phyloP scores from a whole-genome alignment of 306 rosid genomes.

The Casuarina equisetifolia region DNA sequence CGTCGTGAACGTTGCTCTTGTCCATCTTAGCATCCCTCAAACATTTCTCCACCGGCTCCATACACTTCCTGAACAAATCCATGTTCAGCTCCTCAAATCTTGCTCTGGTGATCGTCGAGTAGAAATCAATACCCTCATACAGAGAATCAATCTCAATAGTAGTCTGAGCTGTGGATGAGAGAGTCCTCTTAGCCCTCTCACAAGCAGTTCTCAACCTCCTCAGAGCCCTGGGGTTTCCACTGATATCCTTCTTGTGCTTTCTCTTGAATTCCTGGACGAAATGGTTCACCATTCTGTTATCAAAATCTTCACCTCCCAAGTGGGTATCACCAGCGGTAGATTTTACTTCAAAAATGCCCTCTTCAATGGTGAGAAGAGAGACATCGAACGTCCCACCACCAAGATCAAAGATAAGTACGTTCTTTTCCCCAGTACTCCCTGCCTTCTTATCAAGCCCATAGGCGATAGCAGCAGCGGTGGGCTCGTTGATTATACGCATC shows the following conservation, averaged over 20 bases:
- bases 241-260: slow-evolving; percentile 48
- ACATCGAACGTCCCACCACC: slow-evolving; percentile 65
- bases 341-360: slow-evolving; percentile 54
- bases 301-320: slow-evolving; percentile 64
- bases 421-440: slow-evolving; percentile 34
- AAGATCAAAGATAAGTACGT: slow-evolving; percentile 52
- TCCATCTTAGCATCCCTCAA: slow-evolving; percentile 62
- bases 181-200: slow-evolving; percentile 59
- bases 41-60: slow-evolving; percentile 55
- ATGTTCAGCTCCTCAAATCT: slow-evolving; percentile 56
- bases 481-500: slow-evolving; percentile 55
- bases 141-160: slow-evolving; percentile 54
- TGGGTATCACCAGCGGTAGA: slow-evolving; percentile 62
- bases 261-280: slow-evolving; percentile 59
- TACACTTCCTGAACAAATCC: slow-evolving; percentile 57
- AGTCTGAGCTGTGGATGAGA: slow-evolving; percentile 50
- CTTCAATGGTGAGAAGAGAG: slow-evolving; percentile 52
- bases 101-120: slow-evolving; percentile 50
- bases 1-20: slow-evolving; percentile 48
- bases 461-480: slow-evolving; percentile 58
- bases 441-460: slow-evolving; percentile 59
- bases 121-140: slow-evolving; percentile 54
- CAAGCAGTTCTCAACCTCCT: slow-evolving; percentile 61
- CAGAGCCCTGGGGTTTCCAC: slow-evolving; percentile 48
- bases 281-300: slow-evolving; percentile 60